These are phyloP conservation scores for Neonectria neomacrospora DNA, from an alignment of 2,329 filamentous ascomycete species.

Conservation along the genomic window DNA sequence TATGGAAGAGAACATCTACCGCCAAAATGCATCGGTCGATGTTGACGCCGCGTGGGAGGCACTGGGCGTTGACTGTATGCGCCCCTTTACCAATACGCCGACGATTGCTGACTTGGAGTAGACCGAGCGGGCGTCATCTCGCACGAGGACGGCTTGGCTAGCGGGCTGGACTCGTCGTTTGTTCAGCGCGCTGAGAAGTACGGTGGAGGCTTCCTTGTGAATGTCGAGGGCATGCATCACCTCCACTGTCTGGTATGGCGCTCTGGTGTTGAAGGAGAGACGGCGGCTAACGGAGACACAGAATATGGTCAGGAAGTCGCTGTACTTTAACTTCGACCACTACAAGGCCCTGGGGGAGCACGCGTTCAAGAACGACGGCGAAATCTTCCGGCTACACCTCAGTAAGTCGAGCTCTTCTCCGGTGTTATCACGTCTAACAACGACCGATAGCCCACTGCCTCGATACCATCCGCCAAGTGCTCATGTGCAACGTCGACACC, in stretches of 20 bases:
- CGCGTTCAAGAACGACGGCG: slow-evolving; percentile 66
- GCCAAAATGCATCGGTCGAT: slow-evolving; percentile 59
- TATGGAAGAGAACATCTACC: slow-evolving; percentile 63
- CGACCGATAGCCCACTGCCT: slow-evolving; percentile 60
- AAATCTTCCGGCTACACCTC: slow-evolving; percentile 65
- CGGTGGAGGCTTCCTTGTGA: slow-evolving; percentile 69
- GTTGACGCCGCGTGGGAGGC: slow-evolving; percentile 68
- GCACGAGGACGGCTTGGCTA: slow-evolving; percentile 58
- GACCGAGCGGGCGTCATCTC: slow-evolving; percentile 62
- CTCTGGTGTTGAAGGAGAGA: accelerated
- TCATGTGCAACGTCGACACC: slow-evolving; percentile 72
- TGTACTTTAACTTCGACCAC: slow-evolving; percentile 70
- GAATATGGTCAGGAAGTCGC: slow-evolving; percentile 68
- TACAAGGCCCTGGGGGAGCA: slow-evolving; percentile 62
- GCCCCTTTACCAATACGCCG: accelerated
- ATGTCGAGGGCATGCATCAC: slow-evolving; percentile 67
- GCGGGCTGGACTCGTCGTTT: slow-evolving; percentile 64
- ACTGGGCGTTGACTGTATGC: slow-evolving; percentile 58
- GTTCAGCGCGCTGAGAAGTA: slow-evolving; percentile 66
- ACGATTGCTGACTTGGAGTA: slow-evolving; percentile 35
- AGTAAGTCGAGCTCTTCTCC: slow-evolving; percentile 54
- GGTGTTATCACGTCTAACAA: not conserved
- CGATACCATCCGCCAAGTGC: slow-evolving; percentile 69
- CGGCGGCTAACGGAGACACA: slow-evolving; percentile 32
- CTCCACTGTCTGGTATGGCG: slow-evolving; percentile 65